Base-by-base conservation (phyloP, 2,329 filamentous ascomycete genomes). In the Aspergillus brasiliensis region DNA sequence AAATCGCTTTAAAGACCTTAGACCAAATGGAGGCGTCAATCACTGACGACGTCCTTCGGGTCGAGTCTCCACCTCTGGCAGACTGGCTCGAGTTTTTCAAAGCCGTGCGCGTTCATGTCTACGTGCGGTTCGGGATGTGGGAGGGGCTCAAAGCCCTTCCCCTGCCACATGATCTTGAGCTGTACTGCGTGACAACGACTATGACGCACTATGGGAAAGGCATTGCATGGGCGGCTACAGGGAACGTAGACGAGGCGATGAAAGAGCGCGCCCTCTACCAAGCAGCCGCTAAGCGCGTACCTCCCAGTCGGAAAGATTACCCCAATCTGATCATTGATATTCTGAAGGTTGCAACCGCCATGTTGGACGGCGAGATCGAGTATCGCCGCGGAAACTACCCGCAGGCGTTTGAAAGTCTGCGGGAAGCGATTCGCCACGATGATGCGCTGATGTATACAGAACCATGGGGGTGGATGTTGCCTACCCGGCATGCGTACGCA, bases 391-490 rank as follows among this genome's bases (percentile, higher is more conserved):
- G 81, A 11, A 34, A 34, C 11, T 34, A 13, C 13, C 5, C 11
- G 31, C 31, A 13, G 31, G 89, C 88, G 0, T 91, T 90, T 67
- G 65, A 72, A 1, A 78, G 83, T 44, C 76, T 92, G 2, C 79
- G 81, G 1, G 76, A 79, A 3, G 83, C 88, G 0, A 84, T 90
- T 10, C 66, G 73, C 1, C 78, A 83, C 1, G 87, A 90, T 64
- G 88, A 90, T 64, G 74, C 71, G 0, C 79, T 92, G 19, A 85
- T 85, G 0, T 91, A 89, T 62, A 86, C 88, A 28, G 89, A 92
- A 70, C 89, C 89, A 0, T 91, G 88, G 88, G 86, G 86, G 0
- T 91, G 89, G 89, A 91, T 91, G 88, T 86, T 89, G 68, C 89
- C 89, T 0, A 84, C 85, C 0, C 79, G 88, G 1, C 89, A 91